Evolutionary conservation across 305 asterid genomes (phyloP), one percentile per base, ranked within the genome.

Genomic region (Fraxinus greggii): DNA sequence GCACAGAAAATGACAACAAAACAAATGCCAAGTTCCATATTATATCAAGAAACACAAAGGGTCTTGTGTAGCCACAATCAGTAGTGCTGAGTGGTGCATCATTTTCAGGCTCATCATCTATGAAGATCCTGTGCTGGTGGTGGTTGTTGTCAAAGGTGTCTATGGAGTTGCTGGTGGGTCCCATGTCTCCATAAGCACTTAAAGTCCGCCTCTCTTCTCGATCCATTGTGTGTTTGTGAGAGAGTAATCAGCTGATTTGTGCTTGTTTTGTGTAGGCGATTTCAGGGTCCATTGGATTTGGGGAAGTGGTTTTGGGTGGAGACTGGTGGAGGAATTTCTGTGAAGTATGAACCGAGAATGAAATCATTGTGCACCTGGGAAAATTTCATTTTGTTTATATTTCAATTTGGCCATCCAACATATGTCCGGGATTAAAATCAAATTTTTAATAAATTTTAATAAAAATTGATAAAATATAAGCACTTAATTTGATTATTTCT

Each of bases 21-120:
- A 92, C 92, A 76, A 95, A 95, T 17, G 95, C 87, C 84, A 91
- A 51, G 92, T 93, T 95, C 98, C 98, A 95, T 33, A 92, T 80
- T 82, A 93, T 89, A 87, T 92, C 98, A 36, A 95, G 94, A 81
- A 93, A 84, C 88, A 95, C 72, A 86, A 95, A 89, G 80, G 95
- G 97, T 15, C 87, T 91, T 1, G 95, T 86, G 86, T 87, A 91
- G 35, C 88, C 87, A 72, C 89, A 92, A 45, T 86, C 88, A 3
- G 78, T 74, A 0, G 29, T 4, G 33, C 35, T 7, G 32, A 63
- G 54, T 0, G 84, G 84, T 19, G 86, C 85, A 80, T 19, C 42
- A 32, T 19, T 78, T 12, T 31, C 80, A 31, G 85, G 84, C 21
- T 83, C 90, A 0, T 78, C 83, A 7, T 77, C 82, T 4, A 85